Evolutionary conservation across 2,329 filamentous ascomycete genomes (phyloP), one percentile per base, ranked within the genome.

Genomic region (Teratosphaeria gauchensis): DNA sequence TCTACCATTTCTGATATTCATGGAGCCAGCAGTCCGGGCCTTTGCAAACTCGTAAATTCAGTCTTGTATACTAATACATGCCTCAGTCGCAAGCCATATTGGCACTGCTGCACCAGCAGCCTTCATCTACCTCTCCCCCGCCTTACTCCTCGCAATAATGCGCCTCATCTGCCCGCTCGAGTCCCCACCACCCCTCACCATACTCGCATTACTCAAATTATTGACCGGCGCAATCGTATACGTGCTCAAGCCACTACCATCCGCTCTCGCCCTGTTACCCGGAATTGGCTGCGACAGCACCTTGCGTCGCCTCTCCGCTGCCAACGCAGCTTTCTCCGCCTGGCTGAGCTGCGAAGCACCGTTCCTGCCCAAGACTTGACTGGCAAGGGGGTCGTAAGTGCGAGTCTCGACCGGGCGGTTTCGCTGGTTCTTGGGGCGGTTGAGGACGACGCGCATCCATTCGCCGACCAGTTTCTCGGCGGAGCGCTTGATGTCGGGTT

Each of bases 391-490:
- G 70, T 86, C 84, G 68, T 83, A 87, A 33, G 79, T 78, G 30
- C 78, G 81, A 61, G 81, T 78, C 56, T 79, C 76, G 65, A 84
- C 80, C 55, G 82, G 79, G 79, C 96, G 94, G 76, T 90, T 92
- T 78, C 95, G 96, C 73, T 96, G 55, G 68, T 96, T 91, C 61
- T 89, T 95, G 65, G 91, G 86, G 77, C 95, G 92, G 58, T 66
- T 65, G 57, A 99, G 80, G 63, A 99, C 95, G 3, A 92, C 92
- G 48, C 94, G 82, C 64, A 91, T 96, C 94, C 94, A 99, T 71
- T 97, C 92, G 58, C 89, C 90, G 58, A 96, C 80, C n/a, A 97
- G 80, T 54, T 89, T 85, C 77, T 97, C 92, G 0, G 94, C 94
- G 76, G 92, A 90, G 65, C 92, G 86, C 79, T 96, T 96, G 79